These are phyloP conservation scores for Pseudozyma flocculosa DNA, from an alignment of 1,284 basidiomycete genomes.

Conservation along the genomic window DNA sequence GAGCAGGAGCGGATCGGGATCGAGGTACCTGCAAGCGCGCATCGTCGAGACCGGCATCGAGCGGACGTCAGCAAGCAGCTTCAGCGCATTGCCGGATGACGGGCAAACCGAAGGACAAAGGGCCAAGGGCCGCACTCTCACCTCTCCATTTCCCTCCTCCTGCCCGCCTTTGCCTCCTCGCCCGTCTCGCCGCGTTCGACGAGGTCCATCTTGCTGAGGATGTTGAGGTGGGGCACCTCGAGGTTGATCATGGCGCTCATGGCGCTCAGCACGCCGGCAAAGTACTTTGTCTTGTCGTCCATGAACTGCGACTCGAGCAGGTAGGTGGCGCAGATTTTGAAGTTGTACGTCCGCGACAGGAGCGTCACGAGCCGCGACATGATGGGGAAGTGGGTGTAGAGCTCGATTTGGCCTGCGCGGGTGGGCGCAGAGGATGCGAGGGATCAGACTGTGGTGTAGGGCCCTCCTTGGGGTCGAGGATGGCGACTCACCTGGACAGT, in stretches of 20 bases:
- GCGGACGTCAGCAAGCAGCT: too few relatives aligned
- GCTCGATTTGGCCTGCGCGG: constrained; percentile 90
- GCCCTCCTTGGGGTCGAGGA: too few relatives aligned
- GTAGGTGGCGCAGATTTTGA: constrained; percentile 64
- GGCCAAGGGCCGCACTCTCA: too few relatives aligned
- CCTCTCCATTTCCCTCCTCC: constrained; percentile 64
- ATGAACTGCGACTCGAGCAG: constrained; percentile 83
- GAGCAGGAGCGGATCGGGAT: constrained; percentile 91
- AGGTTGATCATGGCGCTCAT: constrained; percentile 99
- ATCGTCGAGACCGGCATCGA: too few relatives aligned
- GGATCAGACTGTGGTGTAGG: not conserved
- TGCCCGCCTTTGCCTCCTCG: constrained; percentile 55
- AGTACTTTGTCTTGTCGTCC: constrained; percentile 91
- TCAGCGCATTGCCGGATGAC: too few relatives aligned
- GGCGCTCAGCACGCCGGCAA: constrained; percentile 94
- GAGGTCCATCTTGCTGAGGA: constrained; percentile 99
- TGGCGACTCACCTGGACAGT: constrained; percentile 76
- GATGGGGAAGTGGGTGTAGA: constrained; percentile 97
- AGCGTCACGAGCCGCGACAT: constrained; percentile 80
- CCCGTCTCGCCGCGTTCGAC: constrained; percentile 70
- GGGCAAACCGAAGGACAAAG: too few relatives aligned
- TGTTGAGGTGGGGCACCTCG: constrained; percentile 92
- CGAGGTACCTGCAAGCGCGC: constrained; percentile 75
- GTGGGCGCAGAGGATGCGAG: too few relatives aligned
- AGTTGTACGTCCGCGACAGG: constrained; percentile 56